Percentiles rank a stretch among this genome's conserved stretches.
phyloP scores from a whole-genome alignment of 78 protist species.

The Dictyostelium capitatum region DNA sequence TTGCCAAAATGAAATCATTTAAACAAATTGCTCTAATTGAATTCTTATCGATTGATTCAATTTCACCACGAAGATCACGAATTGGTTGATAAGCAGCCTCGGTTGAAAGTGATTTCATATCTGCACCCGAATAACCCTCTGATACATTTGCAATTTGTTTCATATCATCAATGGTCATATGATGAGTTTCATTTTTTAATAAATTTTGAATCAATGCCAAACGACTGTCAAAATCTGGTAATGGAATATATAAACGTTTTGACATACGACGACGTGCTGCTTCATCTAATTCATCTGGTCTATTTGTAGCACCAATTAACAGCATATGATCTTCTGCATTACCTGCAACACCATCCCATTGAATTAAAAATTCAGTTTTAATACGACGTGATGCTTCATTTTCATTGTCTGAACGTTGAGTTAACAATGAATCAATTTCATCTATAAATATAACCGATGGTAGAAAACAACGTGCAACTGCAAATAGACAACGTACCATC shows the following conservation, averaged over 20 bases:
- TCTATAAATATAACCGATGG: conserved; percentile 94
- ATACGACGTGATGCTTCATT: conserved; percentile 88
- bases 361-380: conserved; percentile 90
- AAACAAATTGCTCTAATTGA: conserved; percentile 37
- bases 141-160: conserved; percentile 2
- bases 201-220: conserved; percentile 20
- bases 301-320: conserved; percentile 79
- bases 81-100: conserved; percentile 92
- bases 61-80: conserved; percentile 56
- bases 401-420: conserved; percentile 61
- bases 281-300: conserved; percentile 97
- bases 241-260: conserved; percentile 91
- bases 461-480: conserved; percentile 83
- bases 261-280: conserved; percentile 93
- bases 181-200: conserved; percentile 8
- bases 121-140: conserved; percentile 92
- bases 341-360: conserved; percentile 85
- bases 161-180: neutral
- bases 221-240: conserved; percentile 84
- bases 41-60: neutral
- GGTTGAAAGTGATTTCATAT: conserved; percentile 80
- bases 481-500: conserved; percentile 90
- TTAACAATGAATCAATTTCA: conserved; percentile 92
- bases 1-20: conserved; percentile 39
- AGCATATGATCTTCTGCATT: conserved; percentile 48